A percentile compares a stretch with the other conserved stretches of the same genome.
Conservation (phyloP, 1,139 yeast genomes). For the Saccharomyces hybrid region DNA sequence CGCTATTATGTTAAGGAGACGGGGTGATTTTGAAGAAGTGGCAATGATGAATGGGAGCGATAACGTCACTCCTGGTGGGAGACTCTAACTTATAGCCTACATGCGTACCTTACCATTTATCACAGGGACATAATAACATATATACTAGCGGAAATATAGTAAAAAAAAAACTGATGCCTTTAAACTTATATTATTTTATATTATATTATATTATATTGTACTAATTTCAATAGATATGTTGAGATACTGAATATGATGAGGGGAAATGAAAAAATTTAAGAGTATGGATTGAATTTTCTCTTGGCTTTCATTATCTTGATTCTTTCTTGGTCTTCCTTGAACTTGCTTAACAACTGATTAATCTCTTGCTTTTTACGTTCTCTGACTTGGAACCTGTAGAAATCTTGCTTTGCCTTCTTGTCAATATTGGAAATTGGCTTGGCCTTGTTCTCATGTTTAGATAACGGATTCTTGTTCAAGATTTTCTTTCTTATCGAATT, state of each 20-base stretch:
- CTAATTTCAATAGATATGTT: background rate
- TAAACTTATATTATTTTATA: background rate
- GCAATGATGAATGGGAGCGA: constrained; percentile 12
- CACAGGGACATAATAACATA: background rate
- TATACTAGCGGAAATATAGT: background rate
- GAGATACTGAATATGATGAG: background rate
- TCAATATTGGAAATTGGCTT: constrained; percentile 41
- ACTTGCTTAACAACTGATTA: constrained; percentile 74
- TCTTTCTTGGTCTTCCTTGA: constrained; percentile 84
- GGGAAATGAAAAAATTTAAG: constrained; percentile 9
- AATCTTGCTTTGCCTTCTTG: constrained; percentile 80
- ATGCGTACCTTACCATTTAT: too few relatives aligned
- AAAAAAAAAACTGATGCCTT: background rate
- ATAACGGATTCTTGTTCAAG: constrained; percentile 29
- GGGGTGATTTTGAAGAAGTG: constrained; percentile 43
- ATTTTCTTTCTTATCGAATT: constrained; percentile 32
- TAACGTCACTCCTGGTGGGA: constrained; percentile 28
- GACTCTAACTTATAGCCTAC: constrained; percentile 11
- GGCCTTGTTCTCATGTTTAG: constrained; percentile 26
- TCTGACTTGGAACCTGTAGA: constrained; percentile 92
- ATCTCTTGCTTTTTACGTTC: constrained; percentile 88
- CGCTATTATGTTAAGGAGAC: constrained; percentile 83
- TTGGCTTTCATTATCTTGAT: constrained; percentile 70
- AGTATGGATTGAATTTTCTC: constrained; percentile 81
- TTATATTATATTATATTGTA: background rate